These are phyloP conservation scores for Aspergillus sclerotiicarbonarius DNA, from an alignment of 495 filamentous ascomycete genomes.

Conservation along the genomic window DNA sequence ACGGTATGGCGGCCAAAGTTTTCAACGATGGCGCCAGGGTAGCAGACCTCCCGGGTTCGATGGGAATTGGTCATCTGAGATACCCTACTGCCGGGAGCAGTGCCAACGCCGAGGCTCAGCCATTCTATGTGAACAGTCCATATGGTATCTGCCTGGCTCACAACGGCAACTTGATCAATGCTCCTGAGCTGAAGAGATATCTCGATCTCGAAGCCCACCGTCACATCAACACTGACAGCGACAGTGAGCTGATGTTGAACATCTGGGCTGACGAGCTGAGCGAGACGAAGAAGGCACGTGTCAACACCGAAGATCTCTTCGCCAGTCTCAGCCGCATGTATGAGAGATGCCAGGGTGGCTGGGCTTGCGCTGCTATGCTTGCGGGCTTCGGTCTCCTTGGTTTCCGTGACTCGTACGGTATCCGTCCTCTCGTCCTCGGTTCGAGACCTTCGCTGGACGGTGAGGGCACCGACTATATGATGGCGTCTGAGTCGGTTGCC, in stretches of 20 bases:
- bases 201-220: conserved; percentile 87
- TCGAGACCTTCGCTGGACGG: conserved; percentile 65
- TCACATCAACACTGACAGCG: conserved; percentile 95
- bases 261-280: conserved; percentile 92
- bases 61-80: conserved; percentile 86
- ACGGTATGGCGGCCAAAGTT: conserved; percentile 87
- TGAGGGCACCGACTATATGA: conserved; percentile 86
- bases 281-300: conserved; percentile 93
- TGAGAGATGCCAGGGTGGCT: conserved; percentile 75
- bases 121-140: conserved; percentile 91
- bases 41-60: conserved; percentile 77
- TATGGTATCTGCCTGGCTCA: conserved; percentile 71
- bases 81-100: conserved; percentile 91
- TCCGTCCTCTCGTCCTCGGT: conserved; percentile 84
- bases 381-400: conserved; percentile 88
- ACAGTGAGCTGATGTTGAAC: conserved; percentile 94
- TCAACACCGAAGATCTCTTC: conserved; percentile 90
- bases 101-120: conserved; percentile 58
- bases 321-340: conserved; percentile 73
- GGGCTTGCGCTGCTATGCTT: conserved; percentile 88
- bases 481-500: conserved; percentile 95
- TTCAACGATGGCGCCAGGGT: conserved; percentile 76
- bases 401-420: conserved; percentile 87
- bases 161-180: conserved; percentile 96
- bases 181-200: conserved; percentile 70